phyloP scores from a whole-genome alignment of 2,329 filamentous ascomycete genomes.

The Phyllosticta citriasiana region DNA sequence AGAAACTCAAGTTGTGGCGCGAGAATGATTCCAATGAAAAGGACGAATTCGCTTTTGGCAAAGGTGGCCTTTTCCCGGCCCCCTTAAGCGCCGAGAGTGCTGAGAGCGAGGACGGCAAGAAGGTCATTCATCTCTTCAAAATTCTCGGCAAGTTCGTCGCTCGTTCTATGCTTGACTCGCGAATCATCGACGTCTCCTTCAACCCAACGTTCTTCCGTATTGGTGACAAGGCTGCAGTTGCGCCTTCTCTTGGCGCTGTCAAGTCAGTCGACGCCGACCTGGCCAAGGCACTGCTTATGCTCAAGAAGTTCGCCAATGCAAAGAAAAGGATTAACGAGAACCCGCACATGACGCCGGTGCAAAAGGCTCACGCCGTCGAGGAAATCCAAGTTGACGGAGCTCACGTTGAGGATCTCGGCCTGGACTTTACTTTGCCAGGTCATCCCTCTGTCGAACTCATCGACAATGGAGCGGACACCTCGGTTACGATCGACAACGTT shows the following conservation, averaged over 20 bases:
- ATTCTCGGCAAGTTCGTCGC: constrained; percentile 96
- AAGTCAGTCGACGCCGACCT: constrained; percentile 81
- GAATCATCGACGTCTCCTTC: constrained; percentile 95
- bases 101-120: constrained; percentile 67
- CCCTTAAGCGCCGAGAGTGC: constrained; percentile 76
- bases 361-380: constrained; percentile 62
- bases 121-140: constrained; percentile 79
- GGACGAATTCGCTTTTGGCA: constrained; percentile 76
- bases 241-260: constrained; percentile 78
- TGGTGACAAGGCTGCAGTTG: constrained; percentile 60
- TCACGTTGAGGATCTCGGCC: constrained; percentile 71
- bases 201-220: constrained; percentile 97
- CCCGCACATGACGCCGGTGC: constrained; percentile 49
- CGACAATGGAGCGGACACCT: constrained; percentile 60
- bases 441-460: constrained; percentile 79
- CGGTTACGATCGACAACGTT: constrained; percentile 87
- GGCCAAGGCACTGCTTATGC: constrained; percentile 71
- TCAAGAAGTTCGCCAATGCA: constrained; percentile 75
- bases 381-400: constrained; percentile 66
- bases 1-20: constrained; percentile 93
- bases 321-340: constrained; percentile 78
- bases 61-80: constrained; percentile 79
- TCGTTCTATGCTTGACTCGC: constrained; percentile 93
- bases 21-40: constrained; percentile 67
- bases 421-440: constrained; percentile 92